phyloP scores from a whole-genome alignment of 768 basidiomycete species.

The Tulasnella sp. region DNA sequence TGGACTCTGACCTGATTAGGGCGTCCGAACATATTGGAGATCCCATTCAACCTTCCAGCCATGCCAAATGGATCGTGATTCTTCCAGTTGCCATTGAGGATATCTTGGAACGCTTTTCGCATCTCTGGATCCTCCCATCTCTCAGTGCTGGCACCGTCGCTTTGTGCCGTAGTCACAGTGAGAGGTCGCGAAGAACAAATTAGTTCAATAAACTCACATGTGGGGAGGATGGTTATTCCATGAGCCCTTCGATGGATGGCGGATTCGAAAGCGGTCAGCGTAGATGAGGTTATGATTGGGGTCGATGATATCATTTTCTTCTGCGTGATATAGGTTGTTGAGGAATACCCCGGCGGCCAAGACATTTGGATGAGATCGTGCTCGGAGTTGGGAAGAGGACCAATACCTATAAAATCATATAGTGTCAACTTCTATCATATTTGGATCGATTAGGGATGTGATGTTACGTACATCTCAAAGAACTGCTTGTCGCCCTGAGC shows the following conservation, averaged over 20 bases:
- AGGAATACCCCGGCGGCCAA: conserved; percentile 46
- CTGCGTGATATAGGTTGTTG: conserved; percentile 49
- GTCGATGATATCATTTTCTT: conserved; percentile 42
- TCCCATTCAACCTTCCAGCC: conserved; percentile 19
- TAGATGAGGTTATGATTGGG: conserved; percentile 53
- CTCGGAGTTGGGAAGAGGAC: conserved; percentile 50
- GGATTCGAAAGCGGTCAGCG: conserved; percentile 63
- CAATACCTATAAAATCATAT: conserved; percentile 24
- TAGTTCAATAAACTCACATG: conserved; percentile 21
- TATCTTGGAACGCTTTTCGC: conserved; percentile 19
- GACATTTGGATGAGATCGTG: conserved; percentile 55
- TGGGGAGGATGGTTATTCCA: conserved; percentile 49
- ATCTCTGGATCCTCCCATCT: conserved; percentile 22
- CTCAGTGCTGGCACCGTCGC: conserved; percentile 23
- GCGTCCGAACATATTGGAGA: conserved; percentile 14
- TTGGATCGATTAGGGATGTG: conserved; percentile 10
- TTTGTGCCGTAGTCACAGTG: conserved; percentile 17
- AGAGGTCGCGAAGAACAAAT: not conserved
- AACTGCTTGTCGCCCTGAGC: conserved; percentile 48
- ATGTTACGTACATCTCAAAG: conserved; percentile 55
- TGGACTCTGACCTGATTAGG: conserved; percentile 16
- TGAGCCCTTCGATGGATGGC: conserved; percentile 44
- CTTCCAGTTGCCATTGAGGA: conserved; percentile 22
- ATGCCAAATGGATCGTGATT: conserved; percentile 21
- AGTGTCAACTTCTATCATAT: conserved; percentile 13